Evolutionary conservation across 129 eudicot species (phyloP).

Genomic region (Glebionis coronaria): DNA sequence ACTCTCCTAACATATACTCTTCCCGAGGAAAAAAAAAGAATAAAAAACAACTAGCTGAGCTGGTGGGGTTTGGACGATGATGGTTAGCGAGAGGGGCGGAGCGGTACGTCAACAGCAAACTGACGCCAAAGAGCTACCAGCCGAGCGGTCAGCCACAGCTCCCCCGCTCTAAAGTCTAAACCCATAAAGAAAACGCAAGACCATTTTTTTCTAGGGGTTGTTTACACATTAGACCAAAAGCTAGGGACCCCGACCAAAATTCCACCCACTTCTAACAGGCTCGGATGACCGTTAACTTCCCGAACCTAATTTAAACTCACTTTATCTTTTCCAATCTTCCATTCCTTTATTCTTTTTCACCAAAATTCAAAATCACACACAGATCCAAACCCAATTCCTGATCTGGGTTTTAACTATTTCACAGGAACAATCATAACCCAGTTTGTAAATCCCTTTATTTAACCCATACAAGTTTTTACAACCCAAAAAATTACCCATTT

Average conservation of each 20-base stretch:
- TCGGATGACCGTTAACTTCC: conserved; percentile 44
- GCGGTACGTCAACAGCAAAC: no score
- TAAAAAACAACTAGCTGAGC: no score
- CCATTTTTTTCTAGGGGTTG: not conserved
- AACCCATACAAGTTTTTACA: conserved; percentile 16
- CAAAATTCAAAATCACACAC: conserved; percentile 20
- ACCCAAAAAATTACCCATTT: not conserved
- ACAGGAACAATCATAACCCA: not conserved
- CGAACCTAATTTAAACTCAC: conserved; percentile 27
- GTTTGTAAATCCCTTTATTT: not conserved
- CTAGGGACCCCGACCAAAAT: not conserved
- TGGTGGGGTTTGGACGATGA: no score
- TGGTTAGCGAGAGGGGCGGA: no score
- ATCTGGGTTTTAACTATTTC: conserved; percentile 1
- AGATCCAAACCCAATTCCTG: conserved; percentile 2
- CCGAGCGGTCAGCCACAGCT: no score
- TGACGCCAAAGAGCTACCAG: no score
- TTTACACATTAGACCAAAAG: not conserved
- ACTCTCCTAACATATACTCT: no score
- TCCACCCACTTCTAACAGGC: conserved; percentile 4
- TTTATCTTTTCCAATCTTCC: conserved; percentile 17
- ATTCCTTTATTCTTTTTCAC: conserved; percentile 1
- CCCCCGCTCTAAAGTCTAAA: no score
- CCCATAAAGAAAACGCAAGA: no score
- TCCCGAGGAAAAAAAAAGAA: no score